Evolutionary conservation across 2,329 filamentous ascomycete genomes (phyloP), one percentile per base, ranked within the genome.

Genomic region (Fusarium brachygibbosum): DNA sequence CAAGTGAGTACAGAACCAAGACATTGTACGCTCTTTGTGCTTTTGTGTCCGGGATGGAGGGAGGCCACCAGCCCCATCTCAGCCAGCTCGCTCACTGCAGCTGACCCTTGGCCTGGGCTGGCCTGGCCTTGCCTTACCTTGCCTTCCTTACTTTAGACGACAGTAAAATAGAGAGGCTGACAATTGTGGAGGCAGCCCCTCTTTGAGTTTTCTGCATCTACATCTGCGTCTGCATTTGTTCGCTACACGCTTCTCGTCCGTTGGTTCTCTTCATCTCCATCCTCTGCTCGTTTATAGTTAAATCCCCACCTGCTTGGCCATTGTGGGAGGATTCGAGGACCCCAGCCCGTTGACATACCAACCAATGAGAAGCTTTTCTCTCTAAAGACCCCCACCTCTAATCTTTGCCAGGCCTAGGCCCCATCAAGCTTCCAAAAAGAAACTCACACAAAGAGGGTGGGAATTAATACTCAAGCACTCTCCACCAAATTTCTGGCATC

Each of bases 141-240:
- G n/a, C 25, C 11, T 32, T 48, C 17, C 16, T 7, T 46, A 35
- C 19, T 23, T 40, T 29, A 29, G 23, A 38, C 35, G 34, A 38
- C 48, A 23, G 45, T 41, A 40, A 56, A 42, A 35, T 37, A 54
- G 66, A 70, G 70, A 74, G 72, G 72, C 72, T 74, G 72, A 74
- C 63, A 71, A 51, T 51, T 40, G 72, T 60, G 72, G 70, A 73
- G 66, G 48, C 66, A 51, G 65, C 59, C 70, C 70, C 70, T 70
- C 69, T 68, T 66, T 55, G 41, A 40, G 34, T 38, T 52, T 14
- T 38, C 44, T 52, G 48, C 34, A 40, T 51, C 23, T 21, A 17
- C 48, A 25, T 35, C 31, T 16, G 17, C 42, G 13, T 29, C 42
- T 44, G 41, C 25, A 49, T 34, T 49, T 35, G 21, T 16, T 37